Percentiles rank a stretch among this genome's conserved stretches.
Evolutionary conservation across 768 basidiomycete genomes (phyloP).

Genomic region (Pholiota molesta): DNA sequence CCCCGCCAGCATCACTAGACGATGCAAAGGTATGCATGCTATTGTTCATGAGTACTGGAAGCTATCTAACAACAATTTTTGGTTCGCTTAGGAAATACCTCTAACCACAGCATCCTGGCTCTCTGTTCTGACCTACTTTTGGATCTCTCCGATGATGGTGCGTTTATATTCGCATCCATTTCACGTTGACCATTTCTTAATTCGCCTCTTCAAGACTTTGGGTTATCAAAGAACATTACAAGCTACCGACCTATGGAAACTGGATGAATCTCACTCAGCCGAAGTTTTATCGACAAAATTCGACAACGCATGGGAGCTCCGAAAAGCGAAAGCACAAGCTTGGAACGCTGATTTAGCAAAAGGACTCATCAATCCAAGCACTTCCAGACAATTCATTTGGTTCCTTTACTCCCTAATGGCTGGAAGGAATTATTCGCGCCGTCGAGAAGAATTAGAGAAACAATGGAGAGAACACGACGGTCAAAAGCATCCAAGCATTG

Average conservation of each 20-base stretch:
- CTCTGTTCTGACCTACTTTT: conserved; percentile 63
- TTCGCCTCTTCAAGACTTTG: conserved; percentile 38
- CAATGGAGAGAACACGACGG: conserved; percentile 51
- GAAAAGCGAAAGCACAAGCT: conserved; percentile 49
- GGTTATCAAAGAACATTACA: conserved; percentile 77
- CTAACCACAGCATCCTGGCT: conserved; percentile 59
- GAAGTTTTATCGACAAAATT: conserved; percentile 53
- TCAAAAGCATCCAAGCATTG: conserved; percentile 51
- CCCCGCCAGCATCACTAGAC: conserved; percentile 55
- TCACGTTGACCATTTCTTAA: not conserved
- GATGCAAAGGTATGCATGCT: conserved; percentile 47
- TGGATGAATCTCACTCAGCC: conserved; percentile 54
- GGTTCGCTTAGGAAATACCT: conserved; percentile 49
- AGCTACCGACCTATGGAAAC: conserved; percentile 74
- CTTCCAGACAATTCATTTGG: conserved; percentile 44
- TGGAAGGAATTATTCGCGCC: conserved; percentile 28
- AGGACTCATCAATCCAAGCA: conserved; percentile 46
- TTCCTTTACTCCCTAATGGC: conserved; percentile 31
- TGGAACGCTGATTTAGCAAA: conserved; percentile 56
- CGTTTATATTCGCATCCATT: not conserved
- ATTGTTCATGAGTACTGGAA: not conserved
- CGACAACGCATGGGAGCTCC: conserved; percentile 54
- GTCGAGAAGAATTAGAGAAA: conserved; percentile 34
- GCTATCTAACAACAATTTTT: not conserved
- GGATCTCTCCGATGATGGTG: conserved; percentile 66